Conservation (phyloP, 495 filamentous ascomycete genomes). For the Annulohypoxylon stygium region DNA sequence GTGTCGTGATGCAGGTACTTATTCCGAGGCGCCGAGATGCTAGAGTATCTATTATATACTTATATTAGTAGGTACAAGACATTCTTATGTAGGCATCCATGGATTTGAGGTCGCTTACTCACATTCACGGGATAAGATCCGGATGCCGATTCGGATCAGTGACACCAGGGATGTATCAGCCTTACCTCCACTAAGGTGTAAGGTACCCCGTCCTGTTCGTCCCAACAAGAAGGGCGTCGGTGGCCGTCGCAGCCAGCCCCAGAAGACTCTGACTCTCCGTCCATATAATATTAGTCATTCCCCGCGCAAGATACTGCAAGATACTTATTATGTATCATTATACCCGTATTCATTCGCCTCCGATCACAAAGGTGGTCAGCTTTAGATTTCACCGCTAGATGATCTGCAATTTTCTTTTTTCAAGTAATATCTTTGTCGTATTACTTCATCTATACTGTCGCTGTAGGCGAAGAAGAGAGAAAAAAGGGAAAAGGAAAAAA, state of each 20-base stretch:
- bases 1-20: constrained; percentile 20
- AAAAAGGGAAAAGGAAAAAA: neutral
- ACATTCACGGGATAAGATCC: neutral
- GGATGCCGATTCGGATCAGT: constrained; percentile 20
- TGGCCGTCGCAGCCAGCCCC: neutral
- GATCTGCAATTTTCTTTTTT: constrained; percentile 11
- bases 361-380: constrained; percentile 41
- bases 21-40: neutral
- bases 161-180: constrained; percentile 8
- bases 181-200: constrained; percentile 6
- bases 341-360: constrained; percentile 21
- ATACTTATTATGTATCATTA: neutral
- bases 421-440: constrained; percentile 31
- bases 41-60: constrained; percentile 8
- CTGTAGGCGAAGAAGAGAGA: neutral
- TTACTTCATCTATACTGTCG: constrained; percentile 10
- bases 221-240: neutral
- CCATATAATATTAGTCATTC: constrained; percentile 20
- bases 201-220: constrained; percentile 11
- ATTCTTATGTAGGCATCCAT: too few relatives aligned
- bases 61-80: neutral
- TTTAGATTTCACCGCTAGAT: constrained; percentile 42
- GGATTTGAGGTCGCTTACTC: constrained; percentile 15
- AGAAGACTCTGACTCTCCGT: neutral
- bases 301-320: constrained; percentile 9